phyloP scores from a whole-genome alignment of 139 green algal species.

The Coelastrella sp. region DNA sequence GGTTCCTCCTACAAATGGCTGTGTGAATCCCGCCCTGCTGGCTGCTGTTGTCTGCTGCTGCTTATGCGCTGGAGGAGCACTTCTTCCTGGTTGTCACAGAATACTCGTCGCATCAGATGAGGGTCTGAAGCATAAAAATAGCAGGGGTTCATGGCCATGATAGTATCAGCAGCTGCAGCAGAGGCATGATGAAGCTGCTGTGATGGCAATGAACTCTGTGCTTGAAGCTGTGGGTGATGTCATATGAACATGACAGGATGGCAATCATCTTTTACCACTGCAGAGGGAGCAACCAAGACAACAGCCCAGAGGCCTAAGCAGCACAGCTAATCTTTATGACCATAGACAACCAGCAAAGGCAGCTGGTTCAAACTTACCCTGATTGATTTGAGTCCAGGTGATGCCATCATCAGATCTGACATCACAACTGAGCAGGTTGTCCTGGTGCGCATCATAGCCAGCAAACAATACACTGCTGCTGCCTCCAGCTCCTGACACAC shows the following conservation, averaged over 20 bases:
- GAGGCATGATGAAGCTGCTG: not conserved
- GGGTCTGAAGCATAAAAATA: conserved; percentile 10
- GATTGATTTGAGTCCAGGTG: conserved; percentile 25
- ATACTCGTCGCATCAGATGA: conserved; percentile 18
- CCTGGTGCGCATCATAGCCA: not conserved
- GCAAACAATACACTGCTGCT: not conserved
- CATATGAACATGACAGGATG: no score
- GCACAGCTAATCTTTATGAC: no score
- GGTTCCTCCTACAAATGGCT: not conserved
- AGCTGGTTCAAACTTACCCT: not conserved
- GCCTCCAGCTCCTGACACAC: not conserved
- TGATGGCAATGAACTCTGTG: no score
- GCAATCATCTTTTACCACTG: no score
- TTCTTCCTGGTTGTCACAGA: conserved; percentile 35
- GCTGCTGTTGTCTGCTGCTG: conserved; percentile 12
- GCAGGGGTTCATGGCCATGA: no score
- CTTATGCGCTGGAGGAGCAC: not conserved
- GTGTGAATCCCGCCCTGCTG: not conserved
- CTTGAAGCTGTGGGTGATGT: no score
- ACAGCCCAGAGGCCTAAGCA: no score
- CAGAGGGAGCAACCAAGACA: no score
- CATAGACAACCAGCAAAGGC: not conserved
- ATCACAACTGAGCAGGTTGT: not conserved
- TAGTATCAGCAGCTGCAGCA: not conserved
- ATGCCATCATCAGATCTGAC: conserved; percentile 8